Evolutionary conservation across 805 yeast genomes (phyloP).

Genomic region (Grigorovia transvaalensis): DNA sequence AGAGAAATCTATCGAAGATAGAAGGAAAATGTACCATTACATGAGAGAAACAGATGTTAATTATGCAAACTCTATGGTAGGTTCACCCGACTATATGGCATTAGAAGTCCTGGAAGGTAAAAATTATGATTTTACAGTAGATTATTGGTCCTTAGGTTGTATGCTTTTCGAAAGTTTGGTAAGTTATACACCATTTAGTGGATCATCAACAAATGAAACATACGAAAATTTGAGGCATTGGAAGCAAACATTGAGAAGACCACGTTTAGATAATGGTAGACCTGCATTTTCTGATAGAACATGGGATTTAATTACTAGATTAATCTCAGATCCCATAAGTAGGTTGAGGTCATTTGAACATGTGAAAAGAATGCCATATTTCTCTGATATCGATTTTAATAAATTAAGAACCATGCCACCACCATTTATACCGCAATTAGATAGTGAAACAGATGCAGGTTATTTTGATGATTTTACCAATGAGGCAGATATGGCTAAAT

Average conservation of each 20-base stretch:
- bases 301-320: constrained; percentile 74
- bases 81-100: constrained; percentile 99
- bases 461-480: constrained; percentile 96
- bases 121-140: constrained; percentile 89
- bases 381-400: constrained; percentile 74
- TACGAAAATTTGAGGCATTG: constrained; percentile 88
- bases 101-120: constrained; percentile 91
- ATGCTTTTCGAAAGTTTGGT: constrained; percentile 92
- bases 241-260: constrained; percentile 81
- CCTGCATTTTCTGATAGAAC: constrained; percentile 92
- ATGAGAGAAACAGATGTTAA: constrained; percentile 64
- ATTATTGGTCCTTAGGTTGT: constrained; percentile 98
- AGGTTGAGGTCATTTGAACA: constrained; percentile 75
- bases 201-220: constrained; percentile 87
- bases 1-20: constrained; percentile 70
- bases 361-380: constrained; percentile 69
- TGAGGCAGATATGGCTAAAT: constrained; percentile 94
- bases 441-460: constrained; percentile 96
- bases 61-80: constrained; percentile 91
- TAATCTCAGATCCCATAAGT: constrained; percentile 69
- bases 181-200: constrained; percentile 96
- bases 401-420: constrained; percentile 62
- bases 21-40: constrained; percentile 79
- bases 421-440: constrained; percentile 94
- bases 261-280: constrained; percentile 83